Conservation (phyloP, 306 rosid species). For the Acacia confusa region DNA sequence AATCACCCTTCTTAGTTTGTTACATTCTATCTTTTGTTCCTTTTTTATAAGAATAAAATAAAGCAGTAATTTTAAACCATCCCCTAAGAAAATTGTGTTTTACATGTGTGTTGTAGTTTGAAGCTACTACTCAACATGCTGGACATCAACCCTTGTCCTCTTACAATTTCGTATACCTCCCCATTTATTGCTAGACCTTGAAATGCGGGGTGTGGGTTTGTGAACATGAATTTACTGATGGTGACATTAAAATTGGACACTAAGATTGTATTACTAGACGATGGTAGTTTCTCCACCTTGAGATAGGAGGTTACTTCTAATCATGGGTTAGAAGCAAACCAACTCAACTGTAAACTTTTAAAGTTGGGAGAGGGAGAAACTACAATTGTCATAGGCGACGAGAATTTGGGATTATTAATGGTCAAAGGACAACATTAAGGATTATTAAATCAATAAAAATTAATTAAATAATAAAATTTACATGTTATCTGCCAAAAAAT, state of each 20-base stretch:
- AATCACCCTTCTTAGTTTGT: no score
- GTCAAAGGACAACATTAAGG: no score
- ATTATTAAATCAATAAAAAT: no score
- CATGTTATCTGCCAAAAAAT: no score
- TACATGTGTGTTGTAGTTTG: constrained; percentile 52
- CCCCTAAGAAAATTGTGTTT: background rate
- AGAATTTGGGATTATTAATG: no score
- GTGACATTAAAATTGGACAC: constrained; percentile 68
- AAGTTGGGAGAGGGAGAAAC: no score
- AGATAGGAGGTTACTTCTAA: constrained; percentile 73
- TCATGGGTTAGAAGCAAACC: constrained; percentile 43
- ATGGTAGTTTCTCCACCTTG: constrained; percentile 77
- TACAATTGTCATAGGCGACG: no score
- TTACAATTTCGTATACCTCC: constrained; percentile 88
- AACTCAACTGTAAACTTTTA: background rate
- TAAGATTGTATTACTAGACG: constrained; percentile 75
- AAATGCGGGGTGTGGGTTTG: constrained; percentile 95
- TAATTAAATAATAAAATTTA: no score
- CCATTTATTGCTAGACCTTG: constrained; percentile 87
- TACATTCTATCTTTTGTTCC: no score
- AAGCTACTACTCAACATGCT: constrained; percentile 84
- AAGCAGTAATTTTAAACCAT: background rate
- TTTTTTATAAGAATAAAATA: no score
- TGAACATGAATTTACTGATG: constrained; percentile 86
- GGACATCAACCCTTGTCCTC: constrained; percentile 81